Percentiles rank a stretch among this genome's conserved stretches.
Conservation (phyloP, 306 rosid genomes). For the Pachyrhizus erosus region DNA sequence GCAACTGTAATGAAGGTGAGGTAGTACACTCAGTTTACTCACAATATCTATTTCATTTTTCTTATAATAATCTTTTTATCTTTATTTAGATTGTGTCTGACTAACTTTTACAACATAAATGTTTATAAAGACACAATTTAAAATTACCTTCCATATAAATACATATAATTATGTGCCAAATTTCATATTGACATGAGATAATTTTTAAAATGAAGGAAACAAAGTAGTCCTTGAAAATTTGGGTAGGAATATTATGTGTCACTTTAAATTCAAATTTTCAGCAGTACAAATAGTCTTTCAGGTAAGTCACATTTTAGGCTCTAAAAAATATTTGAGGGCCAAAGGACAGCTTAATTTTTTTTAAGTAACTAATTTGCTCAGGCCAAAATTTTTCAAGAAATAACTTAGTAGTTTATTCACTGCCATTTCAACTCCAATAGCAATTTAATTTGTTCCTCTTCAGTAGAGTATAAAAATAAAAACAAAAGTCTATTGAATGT, state of each 20-base stretch:
- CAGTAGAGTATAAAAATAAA: background rate
- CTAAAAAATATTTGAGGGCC: background rate
- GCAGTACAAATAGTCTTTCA: background rate
- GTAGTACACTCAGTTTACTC: background rate
- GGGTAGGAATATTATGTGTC: background rate
- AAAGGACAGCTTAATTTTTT: background rate
- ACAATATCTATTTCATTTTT: background rate
- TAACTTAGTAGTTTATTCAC: conserved; percentile 12
- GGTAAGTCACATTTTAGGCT: background rate
- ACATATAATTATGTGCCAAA: background rate
- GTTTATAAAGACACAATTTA: background rate
- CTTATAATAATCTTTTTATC: background rate
- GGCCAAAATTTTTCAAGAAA: background rate
- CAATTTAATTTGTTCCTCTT: background rate
- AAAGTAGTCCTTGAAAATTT: background rate
- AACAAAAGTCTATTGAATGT: background rate
- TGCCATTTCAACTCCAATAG: conserved; percentile 1
- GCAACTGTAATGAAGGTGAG: background rate
- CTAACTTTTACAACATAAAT: background rate
- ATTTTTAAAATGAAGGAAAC: background rate
- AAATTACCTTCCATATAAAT: background rate
- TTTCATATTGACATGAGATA: background rate
- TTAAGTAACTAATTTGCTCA: background rate
- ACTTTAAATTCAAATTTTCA: background rate
- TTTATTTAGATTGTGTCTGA: background rate